These are phyloP conservation scores for Cochlearia excelsa DNA, from an alignment of 345 rosid species.

Conservation along the genomic window DNA sequence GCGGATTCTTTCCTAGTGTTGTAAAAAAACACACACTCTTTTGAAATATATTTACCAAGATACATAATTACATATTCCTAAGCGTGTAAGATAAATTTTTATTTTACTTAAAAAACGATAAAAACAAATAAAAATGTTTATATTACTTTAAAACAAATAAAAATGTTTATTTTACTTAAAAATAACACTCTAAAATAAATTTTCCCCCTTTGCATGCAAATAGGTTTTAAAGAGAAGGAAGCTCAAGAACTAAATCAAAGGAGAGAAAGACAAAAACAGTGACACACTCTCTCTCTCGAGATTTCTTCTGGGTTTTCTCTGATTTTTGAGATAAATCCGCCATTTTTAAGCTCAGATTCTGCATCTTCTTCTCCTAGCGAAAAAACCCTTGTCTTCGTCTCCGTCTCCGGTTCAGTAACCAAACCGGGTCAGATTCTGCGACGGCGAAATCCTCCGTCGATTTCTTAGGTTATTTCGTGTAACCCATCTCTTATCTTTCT, in stretches of 20 bases:
- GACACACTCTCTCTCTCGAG: neutral
- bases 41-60: too few relatives aligned
- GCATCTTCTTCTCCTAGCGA: neutral
- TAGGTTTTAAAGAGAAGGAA: slow-evolving; percentile 3
- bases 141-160: neutral
- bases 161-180: neutral
- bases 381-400: slow-evolving; percentile 16
- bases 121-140: too few relatives aligned
- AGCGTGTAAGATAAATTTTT: too few relatives aligned
- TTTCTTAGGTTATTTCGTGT: slow-evolving; percentile 22
- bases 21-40: too few relatives aligned
- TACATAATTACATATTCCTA: too few relatives aligned
- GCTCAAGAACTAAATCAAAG: slow-evolving; percentile 14
- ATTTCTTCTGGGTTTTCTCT: slow-evolving; percentile 8
- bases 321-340: slow-evolving; percentile 7
- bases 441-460: slow-evolving; percentile 11
- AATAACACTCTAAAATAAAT: too few relatives aligned
- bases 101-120: too few relatives aligned
- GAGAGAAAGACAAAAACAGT: neutral
- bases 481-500: slow-evolving; percentile 1
- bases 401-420: slow-evolving; percentile 3
- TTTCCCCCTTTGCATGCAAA: slow-evolving; percentile 31
- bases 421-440: neutral
- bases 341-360: slow-evolving; percentile 19
- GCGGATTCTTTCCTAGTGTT: too few relatives aligned